Evolutionary conservation across 306 rosid species (phyloP).

Genomic region (Casuarina glauca): DNA sequence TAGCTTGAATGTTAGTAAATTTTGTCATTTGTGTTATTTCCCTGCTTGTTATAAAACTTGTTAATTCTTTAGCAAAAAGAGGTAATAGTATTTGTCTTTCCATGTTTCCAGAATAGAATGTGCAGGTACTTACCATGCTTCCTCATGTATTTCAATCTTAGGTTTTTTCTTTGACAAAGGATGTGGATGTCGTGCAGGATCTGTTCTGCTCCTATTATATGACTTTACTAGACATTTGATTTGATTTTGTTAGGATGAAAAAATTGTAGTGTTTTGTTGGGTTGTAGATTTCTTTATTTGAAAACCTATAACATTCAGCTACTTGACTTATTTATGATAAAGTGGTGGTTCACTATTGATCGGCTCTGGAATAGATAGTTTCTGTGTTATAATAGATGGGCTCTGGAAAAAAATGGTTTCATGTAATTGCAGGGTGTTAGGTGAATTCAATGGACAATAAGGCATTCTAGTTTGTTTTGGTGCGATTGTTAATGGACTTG

Average conservation of each 20-base stretch:
- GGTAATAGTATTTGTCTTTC: slow-evolving; percentile 18
- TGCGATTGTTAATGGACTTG: slow-evolving; percentile 25
- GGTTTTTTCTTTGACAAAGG: slow-evolving; percentile 4
- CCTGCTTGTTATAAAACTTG: slow-evolving; percentile 30
- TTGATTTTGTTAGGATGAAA: not conserved
- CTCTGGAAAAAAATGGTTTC: slow-evolving; percentile 25
- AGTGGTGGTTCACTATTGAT: not conserved
- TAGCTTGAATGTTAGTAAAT: slow-evolving; percentile 74
- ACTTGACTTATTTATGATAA: not conserved
- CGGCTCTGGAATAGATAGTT: slow-evolving; percentile 27
- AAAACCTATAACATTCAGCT: not conserved
- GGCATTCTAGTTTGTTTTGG: slow-evolving; percentile 25
- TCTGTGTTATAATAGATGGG: slow-evolving; percentile 16
- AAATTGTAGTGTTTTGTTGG: not conserved
- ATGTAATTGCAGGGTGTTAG: slow-evolving; percentile 11
- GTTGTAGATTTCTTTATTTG: not conserved
- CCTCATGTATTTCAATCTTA: not conserved
- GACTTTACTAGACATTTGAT: not conserved
- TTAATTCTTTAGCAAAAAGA: slow-evolving; percentile 25
- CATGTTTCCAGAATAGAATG: slow-evolving; percentile 11
- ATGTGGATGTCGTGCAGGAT: slow-evolving; percentile 18
- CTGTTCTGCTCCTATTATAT: not conserved
- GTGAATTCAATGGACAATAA: slow-evolving; percentile 6
- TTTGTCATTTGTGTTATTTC: slow-evolving; percentile 46
- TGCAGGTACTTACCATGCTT: slow-evolving; percentile 5